Conservation (phyloP, 345 rosid genomes). For the Salix exigua region DNA sequence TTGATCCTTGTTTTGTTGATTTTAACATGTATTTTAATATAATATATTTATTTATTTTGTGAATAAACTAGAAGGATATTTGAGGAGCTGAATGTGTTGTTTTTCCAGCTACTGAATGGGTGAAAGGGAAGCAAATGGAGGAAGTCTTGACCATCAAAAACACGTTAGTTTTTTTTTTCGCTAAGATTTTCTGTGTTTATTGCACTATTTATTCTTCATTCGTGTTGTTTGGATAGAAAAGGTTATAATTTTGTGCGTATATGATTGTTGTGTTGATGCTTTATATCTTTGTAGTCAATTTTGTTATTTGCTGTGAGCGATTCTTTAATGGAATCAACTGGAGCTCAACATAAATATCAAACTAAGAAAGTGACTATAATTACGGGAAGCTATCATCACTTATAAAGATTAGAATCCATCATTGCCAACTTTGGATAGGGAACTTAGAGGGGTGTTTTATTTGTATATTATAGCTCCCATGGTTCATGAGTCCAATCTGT, state of each 20-base stretch:
- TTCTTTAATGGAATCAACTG: background rate
- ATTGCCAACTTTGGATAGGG: background rate
- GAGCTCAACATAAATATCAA: background rate
- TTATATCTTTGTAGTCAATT: background rate
- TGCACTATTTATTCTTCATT: background rate
- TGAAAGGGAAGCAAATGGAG: slow-evolving; percentile 90
- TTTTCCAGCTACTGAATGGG: slow-evolving; percentile 92
- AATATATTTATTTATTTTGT: background rate
- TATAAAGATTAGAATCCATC: background rate
- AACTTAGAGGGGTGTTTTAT: background rate
- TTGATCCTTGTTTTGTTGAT: background rate
- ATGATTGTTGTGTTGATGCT: background rate
- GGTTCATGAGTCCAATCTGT: background rate
- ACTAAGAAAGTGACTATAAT: background rate
- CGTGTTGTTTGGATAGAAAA: background rate
- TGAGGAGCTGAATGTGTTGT: background rate
- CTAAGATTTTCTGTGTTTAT: background rate
- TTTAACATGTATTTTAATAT: background rate
- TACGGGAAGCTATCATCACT: background rate
- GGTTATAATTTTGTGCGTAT: background rate
- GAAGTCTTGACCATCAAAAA: slow-evolving; percentile 86
- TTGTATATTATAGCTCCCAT: background rate
- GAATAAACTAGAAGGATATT: background rate
- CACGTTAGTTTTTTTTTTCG: slow-evolving; percentile 56
- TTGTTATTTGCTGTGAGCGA: background rate